These are phyloP conservation scores for Vigna hirtella DNA, from an alignment of 306 rosid species.

Conservation along the genomic window DNA sequence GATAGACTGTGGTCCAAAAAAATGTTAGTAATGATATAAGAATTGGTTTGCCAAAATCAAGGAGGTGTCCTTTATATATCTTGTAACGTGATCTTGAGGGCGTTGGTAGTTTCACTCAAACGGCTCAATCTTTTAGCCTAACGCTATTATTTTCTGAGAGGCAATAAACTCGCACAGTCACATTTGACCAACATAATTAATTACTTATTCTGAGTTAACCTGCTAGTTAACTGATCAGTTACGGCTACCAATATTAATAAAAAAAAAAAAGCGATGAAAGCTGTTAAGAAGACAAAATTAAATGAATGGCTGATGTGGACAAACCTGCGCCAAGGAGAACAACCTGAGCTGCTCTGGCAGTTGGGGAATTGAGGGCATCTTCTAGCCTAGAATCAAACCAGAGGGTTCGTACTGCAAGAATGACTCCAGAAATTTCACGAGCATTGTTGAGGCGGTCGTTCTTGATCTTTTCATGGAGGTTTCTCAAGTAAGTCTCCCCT, in stretches of 20 bases:
- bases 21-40: conserved; percentile 1
- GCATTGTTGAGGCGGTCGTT: conserved; percentile 83
- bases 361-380: conserved; percentile 63
- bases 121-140: background rate
- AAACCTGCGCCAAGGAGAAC: conserved; percentile 97
- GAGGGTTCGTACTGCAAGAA: conserved; percentile 90
- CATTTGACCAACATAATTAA: background rate
- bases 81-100: conserved; percentile 4
- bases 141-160: background rate
- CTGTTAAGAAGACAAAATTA: conserved; percentile 28
- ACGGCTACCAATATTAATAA: conserved; percentile 12
- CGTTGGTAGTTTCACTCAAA: background rate
- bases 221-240: conserved; percentile 2
- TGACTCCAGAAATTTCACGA: conserved; percentile 86
- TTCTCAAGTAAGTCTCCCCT: conserved; percentile 81
- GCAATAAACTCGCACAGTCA: background rate
- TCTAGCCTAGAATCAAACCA: conserved; percentile 89
- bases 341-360: conserved; percentile 73
- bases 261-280: background rate
- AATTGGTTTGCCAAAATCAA: conserved; percentile 13
- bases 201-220: background rate
- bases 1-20: conserved; percentile 40
- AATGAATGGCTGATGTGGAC: conserved; percentile 34
- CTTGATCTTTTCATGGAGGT: conserved; percentile 84
- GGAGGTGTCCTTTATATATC: background rate